phyloP scores from a whole-genome alignment of 2,329 filamentous ascomycete genomes.

The Fonsecaea pedrosoi region DNA sequence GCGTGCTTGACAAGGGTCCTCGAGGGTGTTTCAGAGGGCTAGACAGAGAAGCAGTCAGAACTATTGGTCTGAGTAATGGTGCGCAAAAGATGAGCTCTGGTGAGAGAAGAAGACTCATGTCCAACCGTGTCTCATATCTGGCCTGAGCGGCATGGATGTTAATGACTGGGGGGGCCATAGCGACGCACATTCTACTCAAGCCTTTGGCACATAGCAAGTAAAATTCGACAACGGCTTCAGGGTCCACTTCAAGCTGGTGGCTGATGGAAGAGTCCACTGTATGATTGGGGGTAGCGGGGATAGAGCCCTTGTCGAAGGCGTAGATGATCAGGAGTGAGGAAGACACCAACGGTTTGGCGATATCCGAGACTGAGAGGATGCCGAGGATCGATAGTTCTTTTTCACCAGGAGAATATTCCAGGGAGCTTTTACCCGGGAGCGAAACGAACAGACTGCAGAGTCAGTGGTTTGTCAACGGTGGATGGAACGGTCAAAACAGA shows the following conservation, averaged over 20 bases:
- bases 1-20: slow-evolving; percentile 29
- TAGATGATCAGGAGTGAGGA: slow-evolving; percentile 25
- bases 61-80: slow-evolving; percentile 23
- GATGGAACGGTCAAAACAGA: neutral
- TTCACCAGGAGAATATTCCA: neutral
- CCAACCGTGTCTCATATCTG: slow-evolving; percentile 34
- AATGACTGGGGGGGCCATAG: slow-evolving; percentile 32
- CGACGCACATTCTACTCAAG: slow-evolving; percentile 31
- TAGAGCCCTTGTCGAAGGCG: slow-evolving; percentile 21
- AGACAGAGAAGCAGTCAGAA: slow-evolving; percentile 27
- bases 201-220: slow-evolving; percentile 33
- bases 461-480: slow-evolving; percentile 10
- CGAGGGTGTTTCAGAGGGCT: slow-evolving; percentile 31
- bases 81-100: slow-evolving; percentile 19
- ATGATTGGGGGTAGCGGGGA: slow-evolving; percentile 27
- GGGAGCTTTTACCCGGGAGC: slow-evolving; percentile 17
- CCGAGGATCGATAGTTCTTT: slow-evolving; percentile 19
- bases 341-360: slow-evolving; percentile 22
- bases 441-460: slow-evolving; percentile 6
- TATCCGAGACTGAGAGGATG: slow-evolving; percentile 12
- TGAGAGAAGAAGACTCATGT: slow-evolving; percentile 25
- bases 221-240: slow-evolving; percentile 31
- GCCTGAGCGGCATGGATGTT: slow-evolving; percentile 27
- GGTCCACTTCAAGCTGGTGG: slow-evolving; percentile 29
- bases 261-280: slow-evolving; percentile 21